Conservation (phyloP, 2,329 filamentous ascomycete genomes). For the Cladophialophora exuberans region DNA sequence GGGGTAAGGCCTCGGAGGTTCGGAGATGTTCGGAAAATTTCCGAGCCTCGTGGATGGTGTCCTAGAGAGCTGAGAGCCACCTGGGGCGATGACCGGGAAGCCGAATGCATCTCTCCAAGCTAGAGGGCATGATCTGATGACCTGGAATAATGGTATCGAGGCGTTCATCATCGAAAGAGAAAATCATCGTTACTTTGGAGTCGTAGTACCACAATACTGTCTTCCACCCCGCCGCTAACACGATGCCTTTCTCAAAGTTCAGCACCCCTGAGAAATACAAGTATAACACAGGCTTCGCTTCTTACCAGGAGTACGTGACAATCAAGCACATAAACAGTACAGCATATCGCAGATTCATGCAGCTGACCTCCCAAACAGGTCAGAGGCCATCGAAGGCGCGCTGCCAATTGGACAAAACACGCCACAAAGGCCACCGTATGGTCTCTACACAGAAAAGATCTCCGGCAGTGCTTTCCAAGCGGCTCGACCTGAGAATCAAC, state of each 20-base stretch:
- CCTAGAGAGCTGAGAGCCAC: background rate
- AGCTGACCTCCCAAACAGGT: slow-evolving; percentile 50
- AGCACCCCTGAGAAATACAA: slow-evolving; percentile 67
- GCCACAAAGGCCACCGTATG: slow-evolving; percentile 75
- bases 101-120: too few relatives aligned
- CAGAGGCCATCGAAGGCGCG: slow-evolving; percentile 76
- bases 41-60: background rate
- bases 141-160: background rate
- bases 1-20: background rate
- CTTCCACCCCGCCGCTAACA: background rate
- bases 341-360: background rate
- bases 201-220: background rate
- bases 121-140: background rate
- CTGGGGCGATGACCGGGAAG: too few relatives aligned
- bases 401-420: slow-evolving; percentile 77
- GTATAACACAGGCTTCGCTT: slow-evolving; percentile 77
- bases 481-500: slow-evolving; percentile 68
- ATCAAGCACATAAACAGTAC: background rate
- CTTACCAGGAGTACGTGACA: slow-evolving; percentile 69
- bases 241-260: slow-evolving; percentile 67
- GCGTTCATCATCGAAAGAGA: background rate
- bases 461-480: slow-evolving; percentile 73
- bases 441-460: slow-evolving; percentile 80
- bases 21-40: background rate
- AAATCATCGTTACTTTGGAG: background rate